phyloP scores from a whole-genome alignment of 202 grass and related monocot species.

The Brachypodium distachyon region DNA sequence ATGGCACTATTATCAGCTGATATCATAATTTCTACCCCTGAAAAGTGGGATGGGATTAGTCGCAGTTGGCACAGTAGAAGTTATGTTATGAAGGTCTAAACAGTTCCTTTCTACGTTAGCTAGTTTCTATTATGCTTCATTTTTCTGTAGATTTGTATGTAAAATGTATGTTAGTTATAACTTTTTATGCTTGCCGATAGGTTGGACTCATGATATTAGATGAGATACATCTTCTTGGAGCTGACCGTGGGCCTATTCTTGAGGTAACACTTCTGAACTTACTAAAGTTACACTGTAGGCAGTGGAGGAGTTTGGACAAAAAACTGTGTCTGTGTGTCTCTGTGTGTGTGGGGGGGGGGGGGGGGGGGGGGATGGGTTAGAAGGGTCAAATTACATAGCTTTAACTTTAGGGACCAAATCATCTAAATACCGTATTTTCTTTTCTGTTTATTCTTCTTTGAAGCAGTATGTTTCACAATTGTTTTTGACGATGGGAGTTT shows the following conservation, averaged over 20 bases:
- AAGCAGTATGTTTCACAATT: constrained; percentile 3
- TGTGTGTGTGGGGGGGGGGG: too few species aligned
- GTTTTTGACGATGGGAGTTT: constrained; percentile 11
- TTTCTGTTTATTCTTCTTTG: constrained; percentile 5
- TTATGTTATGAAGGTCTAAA: constrained; percentile 87
- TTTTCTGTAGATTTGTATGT: constrained; percentile 7
- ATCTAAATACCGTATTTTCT: neutral
- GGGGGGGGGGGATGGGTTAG: too few species aligned
- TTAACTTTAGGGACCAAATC: too few species aligned
- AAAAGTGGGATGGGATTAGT: constrained; percentile 99
- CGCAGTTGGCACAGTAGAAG: constrained; percentile 93
- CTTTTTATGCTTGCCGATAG: constrained; percentile 29
- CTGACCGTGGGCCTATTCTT: constrained; percentile 94
- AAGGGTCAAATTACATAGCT: too few species aligned
- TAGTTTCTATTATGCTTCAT: neutral
- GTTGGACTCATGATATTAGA: constrained; percentile 98
- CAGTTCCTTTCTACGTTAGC: neutral
- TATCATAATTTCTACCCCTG: constrained; percentile 98
- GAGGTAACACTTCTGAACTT: constrained; percentile 48
- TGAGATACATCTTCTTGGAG: constrained; percentile 98
- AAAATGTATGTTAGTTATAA: neutral
- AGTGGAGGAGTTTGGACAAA: too few species aligned
- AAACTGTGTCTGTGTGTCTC: too few species aligned
- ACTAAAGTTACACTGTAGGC: neutral
- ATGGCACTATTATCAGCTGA: constrained; percentile 86